These are phyloP conservation scores for Elongisporangium undulatum DNA, from an alignment of 352 stramenopile species.

Conservation along the genomic window DNA sequence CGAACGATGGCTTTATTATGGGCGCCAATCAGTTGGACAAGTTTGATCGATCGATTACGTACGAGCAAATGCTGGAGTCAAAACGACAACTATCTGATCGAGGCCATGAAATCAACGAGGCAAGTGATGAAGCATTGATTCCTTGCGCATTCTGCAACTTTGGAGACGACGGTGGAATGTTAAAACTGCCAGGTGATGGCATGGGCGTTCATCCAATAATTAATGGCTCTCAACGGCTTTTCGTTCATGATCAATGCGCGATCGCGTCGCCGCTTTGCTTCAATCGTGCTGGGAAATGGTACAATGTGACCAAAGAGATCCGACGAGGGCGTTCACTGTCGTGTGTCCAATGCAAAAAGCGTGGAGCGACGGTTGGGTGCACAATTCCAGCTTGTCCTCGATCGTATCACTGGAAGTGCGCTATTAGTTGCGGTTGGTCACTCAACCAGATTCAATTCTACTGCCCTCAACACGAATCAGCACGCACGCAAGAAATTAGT, in stretches of 20 bases:
- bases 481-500: conserved; percentile 22
- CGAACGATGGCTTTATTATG: conserved; percentile 81
- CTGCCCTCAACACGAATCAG: conserved; percentile 51
- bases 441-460: conserved; percentile 83
- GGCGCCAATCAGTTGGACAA: conserved; percentile 76
- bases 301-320: conserved; percentile 83
- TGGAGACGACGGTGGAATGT: conserved; percentile 60
- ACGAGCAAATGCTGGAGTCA: conserved; percentile 52
- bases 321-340: conserved; percentile 61
- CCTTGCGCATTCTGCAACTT: conserved; percentile 75
- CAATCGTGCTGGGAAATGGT: conserved; percentile 71
- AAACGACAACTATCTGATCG: conserved; percentile 38
- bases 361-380: conserved; percentile 76
- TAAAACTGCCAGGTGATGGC: conserved; percentile 72
- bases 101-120: conserved; percentile 17
- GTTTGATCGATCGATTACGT: conserved; percentile 67
- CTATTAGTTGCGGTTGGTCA: conserved; percentile 60
- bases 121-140: conserved; percentile 44
- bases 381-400: conserved; percentile 52
- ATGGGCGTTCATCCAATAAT: conserved; percentile 75
- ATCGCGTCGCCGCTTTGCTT: conserved; percentile 84
- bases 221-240: conserved; percentile 60
- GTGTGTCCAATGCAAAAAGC: conserved; percentile 65
- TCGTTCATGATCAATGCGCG: conserved; percentile 84
- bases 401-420: conserved; percentile 85